A percentile compares a stretch with the other conserved stretches of the same genome.
These are phyloP conservation scores for Colletotrichum nymphaeae DNA, from an alignment of 2,329 filamentous ascomycete species.

Conservation along the genomic window DNA sequence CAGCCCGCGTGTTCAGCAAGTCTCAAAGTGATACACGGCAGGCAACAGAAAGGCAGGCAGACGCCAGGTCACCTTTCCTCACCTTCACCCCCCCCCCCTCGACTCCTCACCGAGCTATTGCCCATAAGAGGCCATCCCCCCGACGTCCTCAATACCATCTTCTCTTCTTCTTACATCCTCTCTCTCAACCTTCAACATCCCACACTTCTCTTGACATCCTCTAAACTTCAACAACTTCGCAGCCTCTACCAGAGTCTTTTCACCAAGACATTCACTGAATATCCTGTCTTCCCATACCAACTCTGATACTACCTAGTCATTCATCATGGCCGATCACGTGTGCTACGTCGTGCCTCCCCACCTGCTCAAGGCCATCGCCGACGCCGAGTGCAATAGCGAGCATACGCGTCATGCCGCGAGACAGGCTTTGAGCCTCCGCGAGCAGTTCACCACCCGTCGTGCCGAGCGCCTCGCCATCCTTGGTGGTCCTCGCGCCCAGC, in stretches of 20 bases:
- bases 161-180: background rate
- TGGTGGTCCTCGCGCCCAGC: conserved; percentile 45
- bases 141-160: background rate
- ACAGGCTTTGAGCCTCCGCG: conserved; percentile 47
- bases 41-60: background rate
- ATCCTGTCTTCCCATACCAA: background rate
- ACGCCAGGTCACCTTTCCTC: background rate
- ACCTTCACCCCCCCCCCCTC: background rate
- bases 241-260: background rate
- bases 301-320: background rate
- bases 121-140: background rate
- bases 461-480: conserved; percentile 49
- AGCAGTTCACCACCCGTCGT: conserved; percentile 44
- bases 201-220: background rate
- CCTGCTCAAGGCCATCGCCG: conserved; percentile 55
- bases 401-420: conserved; percentile 49
- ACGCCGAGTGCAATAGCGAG: conserved; percentile 50
- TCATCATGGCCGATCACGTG: conserved; percentile 31
- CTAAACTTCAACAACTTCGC: too few relatives aligned
- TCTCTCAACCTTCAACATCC: background rate
- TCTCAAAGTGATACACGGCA: background rate
- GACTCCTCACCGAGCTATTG: background rate
- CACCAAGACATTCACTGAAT: background rate
- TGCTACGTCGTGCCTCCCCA: conserved; percentile 60
- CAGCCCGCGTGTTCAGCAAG: background rate